Percentiles rank a stretch among this genome's conserved stretches.
Evolutionary conservation across 2,329 filamentous ascomycete species (phyloP).

Genomic region (Fusarium burgessii): DNA sequence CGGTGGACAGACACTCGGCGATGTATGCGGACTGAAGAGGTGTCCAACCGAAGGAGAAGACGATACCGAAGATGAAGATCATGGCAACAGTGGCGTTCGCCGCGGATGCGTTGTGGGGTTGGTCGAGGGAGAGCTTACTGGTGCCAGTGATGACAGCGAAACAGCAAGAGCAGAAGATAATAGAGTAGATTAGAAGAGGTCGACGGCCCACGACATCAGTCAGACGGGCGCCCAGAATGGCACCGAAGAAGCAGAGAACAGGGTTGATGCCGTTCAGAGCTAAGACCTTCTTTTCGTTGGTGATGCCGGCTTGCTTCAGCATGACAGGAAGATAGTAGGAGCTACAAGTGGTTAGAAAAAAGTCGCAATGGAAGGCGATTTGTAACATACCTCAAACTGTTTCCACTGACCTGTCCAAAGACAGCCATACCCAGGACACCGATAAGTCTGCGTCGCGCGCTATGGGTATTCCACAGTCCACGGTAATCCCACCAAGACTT

Average conservation of each 20-base stretch:
- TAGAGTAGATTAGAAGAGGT: conserved; percentile 62
- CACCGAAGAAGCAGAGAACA: conserved; percentile 62
- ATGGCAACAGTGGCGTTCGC: conserved; percentile 61
- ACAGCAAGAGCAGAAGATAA: conserved; percentile 59
- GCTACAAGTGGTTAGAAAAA: conserved; percentile 14
- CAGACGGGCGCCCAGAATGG: conserved; percentile 65
- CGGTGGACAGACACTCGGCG: conserved; percentile 59
- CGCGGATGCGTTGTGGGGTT: conserved; percentile 51
- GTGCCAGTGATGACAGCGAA: conserved; percentile 64
- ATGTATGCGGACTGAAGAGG: conserved; percentile 63
- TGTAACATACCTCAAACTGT: conserved; percentile 52
- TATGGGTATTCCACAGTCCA: conserved; percentile 63
- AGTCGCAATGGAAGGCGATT: rapidly evolving
- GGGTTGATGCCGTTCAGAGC: conserved; percentile 66
- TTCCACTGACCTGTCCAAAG: conserved; percentile 66
- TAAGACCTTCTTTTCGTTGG: conserved; percentile 58
- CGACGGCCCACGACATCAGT: conserved; percentile 70
- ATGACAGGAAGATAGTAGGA: conserved; percentile 68
- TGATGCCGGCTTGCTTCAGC: conserved; percentile 65
- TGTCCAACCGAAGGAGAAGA: conserved; percentile 64
- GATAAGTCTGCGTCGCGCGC: conserved; percentile 62
- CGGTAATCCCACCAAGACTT: conserved; percentile 69
- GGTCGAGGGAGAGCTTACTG: conserved; percentile 56
- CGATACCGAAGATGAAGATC: conserved; percentile 64
- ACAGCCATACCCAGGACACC: conserved; percentile 64